A percentile compares a stretch with the other conserved stretches of the same genome.
Conservation (phyloP, 2,329 filamentous ascomycete species). For the Aspergillus nomiae region DNA sequence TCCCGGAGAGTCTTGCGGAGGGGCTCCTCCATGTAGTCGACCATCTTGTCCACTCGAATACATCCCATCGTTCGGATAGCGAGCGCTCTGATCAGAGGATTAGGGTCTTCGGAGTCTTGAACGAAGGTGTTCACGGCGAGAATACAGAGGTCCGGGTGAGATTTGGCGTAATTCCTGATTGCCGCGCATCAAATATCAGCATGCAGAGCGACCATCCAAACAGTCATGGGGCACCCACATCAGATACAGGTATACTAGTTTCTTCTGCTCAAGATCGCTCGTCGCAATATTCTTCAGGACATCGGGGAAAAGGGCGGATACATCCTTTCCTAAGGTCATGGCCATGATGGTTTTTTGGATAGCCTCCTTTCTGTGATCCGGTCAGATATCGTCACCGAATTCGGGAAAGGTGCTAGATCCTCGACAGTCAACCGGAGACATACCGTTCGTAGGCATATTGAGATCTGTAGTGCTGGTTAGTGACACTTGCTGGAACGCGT, state of each 20-base stretch:
- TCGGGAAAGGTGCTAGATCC: not conserved
- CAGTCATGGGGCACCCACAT: constrained; percentile 65
- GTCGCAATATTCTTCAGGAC: constrained; percentile 99
- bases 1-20: constrained; percentile 93
- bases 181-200: constrained; percentile 24
- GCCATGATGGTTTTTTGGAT: constrained; percentile 99
- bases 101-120: constrained; percentile 97
- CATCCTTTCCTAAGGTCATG: constrained; percentile 98
- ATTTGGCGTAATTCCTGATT: constrained; percentile 95
- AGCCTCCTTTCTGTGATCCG: constrained; percentile 74
- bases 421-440: constrained; percentile 8
- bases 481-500: constrained; percentile 27
- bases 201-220: not conserved
- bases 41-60: constrained; percentile 98
- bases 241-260: constrained; percentile 96
- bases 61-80: constrained; percentile 98
- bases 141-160: constrained; percentile 96
- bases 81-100: constrained; percentile 89
- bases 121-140: constrained; percentile 99
- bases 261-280: constrained; percentile 93
- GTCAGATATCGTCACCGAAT: constrained; percentile 28
- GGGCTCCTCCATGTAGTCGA: constrained; percentile 99
- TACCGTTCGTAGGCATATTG: constrained; percentile 97
- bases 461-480: constrained; percentile 60
- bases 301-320: constrained; percentile 94